Conservation (phyloP, 2,329 filamentous ascomycete genomes). For the Pseudopithomyces maydicus region DNA sequence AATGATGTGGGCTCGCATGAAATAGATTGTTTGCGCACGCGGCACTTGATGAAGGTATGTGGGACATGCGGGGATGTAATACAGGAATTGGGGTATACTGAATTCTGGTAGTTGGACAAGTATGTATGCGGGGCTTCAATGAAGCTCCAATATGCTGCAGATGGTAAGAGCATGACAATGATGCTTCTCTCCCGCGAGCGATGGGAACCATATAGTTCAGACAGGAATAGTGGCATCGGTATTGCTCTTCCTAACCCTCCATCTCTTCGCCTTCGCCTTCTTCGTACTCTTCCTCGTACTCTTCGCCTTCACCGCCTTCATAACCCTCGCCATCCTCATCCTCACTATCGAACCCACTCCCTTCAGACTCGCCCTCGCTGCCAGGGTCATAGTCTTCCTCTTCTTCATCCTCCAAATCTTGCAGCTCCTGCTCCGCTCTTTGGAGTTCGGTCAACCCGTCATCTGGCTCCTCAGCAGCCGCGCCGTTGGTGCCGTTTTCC, state of each 20-base stretch:
- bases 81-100: too few relatives aligned
- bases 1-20: too few relatives aligned
- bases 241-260: constrained; percentile 22
- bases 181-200: background rate
- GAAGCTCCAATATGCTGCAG: too few relatives aligned
- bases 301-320: constrained; percentile 37
- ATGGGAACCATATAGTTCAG: too few relatives aligned
- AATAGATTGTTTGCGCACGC: too few relatives aligned
- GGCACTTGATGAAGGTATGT: too few relatives aligned
- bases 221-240: too few relatives aligned
- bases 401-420: constrained; percentile 48
- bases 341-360: constrained; percentile 42
- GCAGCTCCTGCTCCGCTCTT: constrained; percentile 44
- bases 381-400: constrained; percentile 51
- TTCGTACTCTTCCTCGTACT: constrained; percentile 34
- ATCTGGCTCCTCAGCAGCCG: constrained; percentile 28
- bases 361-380: constrained; percentile 48
- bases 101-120: too few relatives aligned
- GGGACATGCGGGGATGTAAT: too few relatives aligned
- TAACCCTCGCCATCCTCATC: constrained; percentile 33
- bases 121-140: too few relatives aligned
- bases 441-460: constrained; percentile 46
- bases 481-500: constrained; percentile 26
- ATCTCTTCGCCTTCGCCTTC: constrained; percentile 32
- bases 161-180: background rate